These are phyloP conservation scores for Colletotrichum sp. DNA, from an alignment of 2,329 filamentous ascomycete genomes.

Conservation along the genomic window DNA sequence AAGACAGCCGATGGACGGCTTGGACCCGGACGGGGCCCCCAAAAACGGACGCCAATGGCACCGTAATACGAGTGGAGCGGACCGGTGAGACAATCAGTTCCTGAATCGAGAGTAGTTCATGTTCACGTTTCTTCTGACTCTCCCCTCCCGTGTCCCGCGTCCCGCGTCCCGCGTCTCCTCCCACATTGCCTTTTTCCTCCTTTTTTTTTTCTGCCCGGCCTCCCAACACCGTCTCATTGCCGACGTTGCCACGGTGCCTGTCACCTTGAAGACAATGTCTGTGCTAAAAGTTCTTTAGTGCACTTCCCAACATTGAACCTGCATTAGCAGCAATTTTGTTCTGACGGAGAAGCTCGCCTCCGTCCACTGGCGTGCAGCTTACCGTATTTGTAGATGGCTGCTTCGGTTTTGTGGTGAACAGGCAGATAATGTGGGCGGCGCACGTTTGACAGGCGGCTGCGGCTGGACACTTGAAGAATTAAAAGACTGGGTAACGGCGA, in stretches of 20 bases:
- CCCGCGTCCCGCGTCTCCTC: background rate
- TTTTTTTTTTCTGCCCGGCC: background rate
- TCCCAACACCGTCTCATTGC: background rate
- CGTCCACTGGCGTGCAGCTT: background rate
- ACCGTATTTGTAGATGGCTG: background rate
- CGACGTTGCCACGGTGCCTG: background rate
- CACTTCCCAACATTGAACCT: background rate
- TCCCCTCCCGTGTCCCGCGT: background rate
- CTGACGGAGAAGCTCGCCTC: background rate
- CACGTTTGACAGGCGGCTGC: background rate
- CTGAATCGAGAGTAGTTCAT: slow-evolving; percentile 1
- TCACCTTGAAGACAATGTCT: background rate
- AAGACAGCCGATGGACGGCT: background rate
- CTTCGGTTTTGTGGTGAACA: background rate
- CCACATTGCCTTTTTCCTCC: background rate
- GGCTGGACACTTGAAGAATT: background rate
- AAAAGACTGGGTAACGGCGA: background rate
- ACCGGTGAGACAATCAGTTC: slow-evolving; percentile 4
- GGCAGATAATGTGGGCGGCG: background rate
- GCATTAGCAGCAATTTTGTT: background rate
- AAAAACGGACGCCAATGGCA: background rate
- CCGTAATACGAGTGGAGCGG: background rate
- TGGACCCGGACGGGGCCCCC: background rate
- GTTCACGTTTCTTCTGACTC: background rate
- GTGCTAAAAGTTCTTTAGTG: background rate